A percentile compares a stretch with the other conserved stretches of the same genome.
Evolutionary conservation across 305 asterid genomes (phyloP).

Genomic region (Rubia peregrina): DNA sequence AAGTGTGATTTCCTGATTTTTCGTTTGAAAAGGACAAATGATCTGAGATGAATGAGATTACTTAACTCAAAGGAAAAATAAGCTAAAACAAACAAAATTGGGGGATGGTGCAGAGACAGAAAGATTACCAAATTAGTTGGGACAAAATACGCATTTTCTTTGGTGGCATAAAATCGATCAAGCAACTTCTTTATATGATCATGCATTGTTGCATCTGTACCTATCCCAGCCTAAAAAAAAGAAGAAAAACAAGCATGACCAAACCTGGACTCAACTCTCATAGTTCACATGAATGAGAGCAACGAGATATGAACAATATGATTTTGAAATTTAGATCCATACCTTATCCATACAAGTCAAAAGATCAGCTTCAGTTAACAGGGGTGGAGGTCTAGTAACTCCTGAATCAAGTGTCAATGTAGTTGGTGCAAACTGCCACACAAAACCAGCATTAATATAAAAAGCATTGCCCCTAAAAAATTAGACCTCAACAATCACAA

Average conservation of each 20-base stretch:
- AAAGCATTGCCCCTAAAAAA: neutral
- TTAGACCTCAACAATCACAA: neutral
- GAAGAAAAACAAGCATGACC: constrained; percentile 15
- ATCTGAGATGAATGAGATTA: neutral
- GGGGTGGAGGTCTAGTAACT: constrained; percentile 96
- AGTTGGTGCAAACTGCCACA: constrained; percentile 74
- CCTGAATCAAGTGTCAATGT: constrained; percentile 92
- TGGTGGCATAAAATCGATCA: constrained; percentile 89
- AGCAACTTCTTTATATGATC: constrained; percentile 97
- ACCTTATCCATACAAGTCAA: constrained; percentile 97
- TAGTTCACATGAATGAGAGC: neutral
- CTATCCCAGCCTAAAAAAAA: constrained; percentile 72
- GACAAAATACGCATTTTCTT: constrained; percentile 75
- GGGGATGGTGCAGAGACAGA: constrained; percentile 9
- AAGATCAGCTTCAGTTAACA: constrained; percentile 93
- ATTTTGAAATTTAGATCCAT: constrained; percentile 16
- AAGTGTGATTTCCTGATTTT: neutral
- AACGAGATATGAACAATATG: constrained; percentile 10
- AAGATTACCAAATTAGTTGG: constrained; percentile 82
- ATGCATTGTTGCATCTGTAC: constrained; percentile 99
- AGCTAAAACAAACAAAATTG: neutral
- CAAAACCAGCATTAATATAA: neutral
- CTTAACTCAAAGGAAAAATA: neutral
- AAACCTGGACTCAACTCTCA: constrained; percentile 15
- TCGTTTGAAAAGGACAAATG: neutral